A percentile compares a stretch with the other conserved stretches of the same genome.
Conservation (phyloP, 768 basidiomycete genomes). For the Boletellus ananas region DNA sequence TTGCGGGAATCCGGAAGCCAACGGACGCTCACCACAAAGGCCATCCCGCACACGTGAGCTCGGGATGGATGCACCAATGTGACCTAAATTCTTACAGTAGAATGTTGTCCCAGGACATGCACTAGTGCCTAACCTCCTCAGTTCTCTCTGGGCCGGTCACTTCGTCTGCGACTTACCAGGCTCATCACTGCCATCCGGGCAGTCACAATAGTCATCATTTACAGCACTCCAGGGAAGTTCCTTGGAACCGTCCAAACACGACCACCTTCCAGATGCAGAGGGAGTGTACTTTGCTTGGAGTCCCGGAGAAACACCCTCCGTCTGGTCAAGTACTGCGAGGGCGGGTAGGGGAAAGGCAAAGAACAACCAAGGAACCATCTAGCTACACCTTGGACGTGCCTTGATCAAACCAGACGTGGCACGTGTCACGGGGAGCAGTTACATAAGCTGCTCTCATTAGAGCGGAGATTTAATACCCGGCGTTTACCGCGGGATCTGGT, state of each 20-base stretch:
- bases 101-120: conserved; percentile 76
- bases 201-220: conserved; percentile 96
- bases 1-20: neutral
- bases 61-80: conserved; percentile 75
- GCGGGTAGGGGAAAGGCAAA: conserved; percentile 40
- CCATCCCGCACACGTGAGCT: conserved; percentile 89
- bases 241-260: conserved; percentile 77
- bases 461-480: conserved; percentile 24
- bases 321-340: conserved; percentile 44
- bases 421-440: conserved; percentile 10
- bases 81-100: conserved; percentile 85
- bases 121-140: conserved; percentile 59
- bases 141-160: conserved; percentile 4
- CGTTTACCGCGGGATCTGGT: conserved; percentile 11
- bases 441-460: conserved; percentile 16
- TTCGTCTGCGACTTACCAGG: conserved; percentile 52
- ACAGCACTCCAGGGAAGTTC: conserved; percentile 76
- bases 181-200: conserved; percentile 91
- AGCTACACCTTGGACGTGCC: neutral
- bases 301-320: conserved; percentile 54
- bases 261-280: conserved; percentile 54
- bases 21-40: conserved; percentile 71
- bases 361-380: conserved; percentile 50
- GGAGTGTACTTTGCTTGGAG: conserved; percentile 56
- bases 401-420: neutral